These are phyloP conservation scores for Solanum tacnaense DNA, from an alignment of 257 asterid genomes.

Conservation along the genomic window DNA sequence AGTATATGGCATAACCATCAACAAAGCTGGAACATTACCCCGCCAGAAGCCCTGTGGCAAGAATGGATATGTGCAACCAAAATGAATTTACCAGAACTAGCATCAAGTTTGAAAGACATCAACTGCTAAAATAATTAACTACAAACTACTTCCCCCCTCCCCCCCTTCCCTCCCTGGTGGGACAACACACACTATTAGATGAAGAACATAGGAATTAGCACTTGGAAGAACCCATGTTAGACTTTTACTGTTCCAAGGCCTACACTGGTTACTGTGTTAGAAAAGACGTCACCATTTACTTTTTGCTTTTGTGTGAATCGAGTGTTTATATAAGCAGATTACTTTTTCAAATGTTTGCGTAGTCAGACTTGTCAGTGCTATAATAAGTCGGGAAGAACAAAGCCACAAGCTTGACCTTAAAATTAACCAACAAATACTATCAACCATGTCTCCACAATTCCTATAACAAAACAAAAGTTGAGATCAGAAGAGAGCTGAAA, in stretches of 20 bases:
- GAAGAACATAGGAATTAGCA: neutral
- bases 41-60: constrained; percentile 82
- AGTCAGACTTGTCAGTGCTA: neutral
- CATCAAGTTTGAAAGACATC: neutral
- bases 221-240: neutral
- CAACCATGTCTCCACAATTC: neutral
- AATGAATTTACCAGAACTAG: neutral
- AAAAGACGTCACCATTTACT: neutral
- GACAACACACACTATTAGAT: neutral
- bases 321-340: neutral
- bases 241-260: neutral
- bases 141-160: neutral
- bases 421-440: neutral
- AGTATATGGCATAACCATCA: constrained; percentile 95
- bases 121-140: neutral
- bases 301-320: neutral
- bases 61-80: neutral
- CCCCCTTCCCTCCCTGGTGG: neutral
- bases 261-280: neutral
- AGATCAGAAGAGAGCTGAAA: neutral
- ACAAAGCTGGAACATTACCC: constrained; percentile 92
- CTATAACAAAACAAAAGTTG: neutral
- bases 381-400: neutral
- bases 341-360: neutral
- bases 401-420: neutral